A percentile compares a stretch with the other conserved stretches of the same genome.
Evolutionary conservation across 1,284 basidiomycete species (phyloP).

Genomic region (Ceratobasidium sp.): DNA sequence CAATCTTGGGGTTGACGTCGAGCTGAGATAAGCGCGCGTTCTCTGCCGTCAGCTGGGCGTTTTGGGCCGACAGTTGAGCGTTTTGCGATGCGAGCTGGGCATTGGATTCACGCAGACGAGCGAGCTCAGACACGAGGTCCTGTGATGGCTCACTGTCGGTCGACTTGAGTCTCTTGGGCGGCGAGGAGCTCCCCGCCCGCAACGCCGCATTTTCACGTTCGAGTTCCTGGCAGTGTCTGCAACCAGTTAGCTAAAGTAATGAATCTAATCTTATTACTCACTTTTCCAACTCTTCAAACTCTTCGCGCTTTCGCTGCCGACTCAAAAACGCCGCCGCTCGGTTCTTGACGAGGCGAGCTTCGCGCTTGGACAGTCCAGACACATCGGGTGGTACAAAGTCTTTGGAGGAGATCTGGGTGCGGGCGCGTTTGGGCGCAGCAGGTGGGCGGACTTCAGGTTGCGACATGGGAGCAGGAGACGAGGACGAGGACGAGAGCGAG

Average conservation of each 20-base stretch:
- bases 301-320: slow-evolving; percentile 88
- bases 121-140: slow-evolving; percentile 5
- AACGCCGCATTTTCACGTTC: slow-evolving; percentile 37
- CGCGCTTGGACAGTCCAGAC: slow-evolving; percentile 83
- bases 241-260: slow-evolving; percentile 21
- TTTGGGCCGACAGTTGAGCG: slow-evolving; percentile 49
- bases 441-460: slow-evolving; percentile 9
- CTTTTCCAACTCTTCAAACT: slow-evolving; percentile 89
- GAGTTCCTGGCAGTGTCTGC: slow-evolving; percentile 33
- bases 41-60: slow-evolving; percentile 76
- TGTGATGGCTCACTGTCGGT: slow-evolving; percentile 33
- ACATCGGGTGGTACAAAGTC: slow-evolving; percentile 90
- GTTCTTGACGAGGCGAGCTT: slow-evolving; percentile 90
- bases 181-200: slow-evolving; percentile 11
- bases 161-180: slow-evolving; percentile 39
- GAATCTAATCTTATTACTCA: slow-evolving; percentile 54
- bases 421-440: slow-evolving; percentile 11
- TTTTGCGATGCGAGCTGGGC: slow-evolving; percentile 46
- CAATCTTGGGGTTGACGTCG: slow-evolving; percentile 40
- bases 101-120: slow-evolving; percentile 28
- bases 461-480: slow-evolving; percentile 18
- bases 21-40: slow-evolving; percentile 62
- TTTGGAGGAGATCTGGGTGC: slow-evolving; percentile 63
- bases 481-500: slow-evolving; percentile 27
- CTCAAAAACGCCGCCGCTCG: slow-evolving; percentile 89